Evolutionary conservation across 108 stramenopile species (phyloP), one percentile per base, ranked within the genome.

Genomic region (Nannochloropsis oceanica): DNA sequence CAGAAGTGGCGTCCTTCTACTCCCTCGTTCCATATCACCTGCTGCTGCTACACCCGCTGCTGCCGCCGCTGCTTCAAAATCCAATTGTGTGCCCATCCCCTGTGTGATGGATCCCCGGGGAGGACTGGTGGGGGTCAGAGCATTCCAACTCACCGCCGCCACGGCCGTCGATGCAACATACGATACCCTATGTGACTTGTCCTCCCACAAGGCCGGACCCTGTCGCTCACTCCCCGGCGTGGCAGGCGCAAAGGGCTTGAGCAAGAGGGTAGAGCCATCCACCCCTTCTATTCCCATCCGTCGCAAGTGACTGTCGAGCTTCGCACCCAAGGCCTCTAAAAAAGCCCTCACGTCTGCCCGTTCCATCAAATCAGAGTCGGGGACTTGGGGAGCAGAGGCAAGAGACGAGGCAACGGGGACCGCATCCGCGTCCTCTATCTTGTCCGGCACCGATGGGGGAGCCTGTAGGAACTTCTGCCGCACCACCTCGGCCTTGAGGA

Each of bases 401-500:
- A 26, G 43, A 8, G 44, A 80, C 27, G 81, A 80, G 13, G 81
- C 81, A 13, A 80, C 85, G 18, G 80, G 43, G 9, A 46, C 81
- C 0, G 85, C 81, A 34, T 81, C 80, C 27, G 80, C 80, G 26
- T 85, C 27, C 26, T 80, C 85, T 10, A 5, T n/a, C 59, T 73
- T 10, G 59, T 73, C 59, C 59, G 10, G 22, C 34, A 34, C 34
- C 5, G 34, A 34, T 34, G 34, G 34, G 22, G 59, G 26, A 26
- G 44, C 73, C 0, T 44, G 50, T 25, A 27, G 82, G 82, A 86
- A 86, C 82, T 83, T 79, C 59, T 83, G 82, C 82, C 86, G 79
- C 12, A 86, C 82, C 11, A 86, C 42, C 86, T 86, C 86, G 59
- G 82, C 82, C 82, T 83, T 80, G 43, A 86, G 86, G 13, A 82